phyloP scores from a whole-genome alignment of 2,329 filamentous ascomycete species.

The Colletotrichum camelliae region DNA sequence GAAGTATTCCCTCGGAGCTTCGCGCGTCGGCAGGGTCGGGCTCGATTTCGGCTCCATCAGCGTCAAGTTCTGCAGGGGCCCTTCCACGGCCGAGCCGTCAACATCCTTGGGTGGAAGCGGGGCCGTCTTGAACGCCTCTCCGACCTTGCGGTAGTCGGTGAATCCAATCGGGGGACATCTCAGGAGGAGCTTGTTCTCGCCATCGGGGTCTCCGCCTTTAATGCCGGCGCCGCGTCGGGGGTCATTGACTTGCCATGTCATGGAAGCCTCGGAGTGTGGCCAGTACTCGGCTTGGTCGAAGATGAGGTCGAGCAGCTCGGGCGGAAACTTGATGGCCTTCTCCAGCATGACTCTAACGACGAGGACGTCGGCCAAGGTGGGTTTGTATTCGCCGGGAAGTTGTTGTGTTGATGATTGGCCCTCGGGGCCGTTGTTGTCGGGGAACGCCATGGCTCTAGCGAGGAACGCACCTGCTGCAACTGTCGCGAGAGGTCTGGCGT shows the following conservation, averaged over 20 bases:
- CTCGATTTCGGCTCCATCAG: background rate
- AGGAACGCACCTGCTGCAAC: background rate
- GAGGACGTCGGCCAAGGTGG: conserved; percentile 53
- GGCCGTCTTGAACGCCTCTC: conserved; percentile 6
- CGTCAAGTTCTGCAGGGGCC: background rate
- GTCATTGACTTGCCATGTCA: conserved; percentile 26
- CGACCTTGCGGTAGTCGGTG: conserved; percentile 4
- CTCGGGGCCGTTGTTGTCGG: background rate
- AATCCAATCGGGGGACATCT: conserved; percentile 41
- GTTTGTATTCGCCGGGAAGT: conserved; percentile 27
- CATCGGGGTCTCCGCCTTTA: conserved; percentile 22
- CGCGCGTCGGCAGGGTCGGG: background rate
- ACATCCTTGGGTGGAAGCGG: conserved; percentile 3
- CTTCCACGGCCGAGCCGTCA: background rate
- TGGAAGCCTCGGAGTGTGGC: conserved; percentile 50
- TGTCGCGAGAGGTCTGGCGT: conserved; percentile 1
- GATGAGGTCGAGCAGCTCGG: conserved; percentile 60
- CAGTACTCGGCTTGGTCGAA: conserved; percentile 69
- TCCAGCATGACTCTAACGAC: conserved; percentile 54
- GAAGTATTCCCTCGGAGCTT: conserved; percentile 31
- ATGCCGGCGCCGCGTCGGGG: conserved; percentile 28
- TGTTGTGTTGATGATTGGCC: background rate
- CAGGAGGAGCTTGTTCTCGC: conserved; percentile 40
- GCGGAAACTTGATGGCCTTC: conserved; percentile 49
- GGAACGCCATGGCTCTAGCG: background rate